Conservation (phyloP, 495 filamentous ascomycete genomes). For the Aspergillus campestris region DNA sequence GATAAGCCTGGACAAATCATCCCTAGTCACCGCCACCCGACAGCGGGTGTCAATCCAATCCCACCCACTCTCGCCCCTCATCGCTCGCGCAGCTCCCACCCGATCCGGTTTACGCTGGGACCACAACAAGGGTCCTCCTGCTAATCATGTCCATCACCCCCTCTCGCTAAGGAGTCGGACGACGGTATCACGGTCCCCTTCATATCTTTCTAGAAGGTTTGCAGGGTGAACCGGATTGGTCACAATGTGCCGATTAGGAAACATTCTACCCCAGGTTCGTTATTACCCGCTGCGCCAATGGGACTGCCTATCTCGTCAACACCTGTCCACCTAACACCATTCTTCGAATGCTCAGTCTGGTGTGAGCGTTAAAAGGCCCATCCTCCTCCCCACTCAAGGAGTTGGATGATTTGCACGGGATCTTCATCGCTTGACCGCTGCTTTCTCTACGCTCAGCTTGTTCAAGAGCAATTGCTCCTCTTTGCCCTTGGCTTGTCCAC, state of each 20-base stretch:
- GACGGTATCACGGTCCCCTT: conserved; percentile 4
- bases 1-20: conserved; percentile 13
- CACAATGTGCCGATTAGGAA: conserved; percentile 1
- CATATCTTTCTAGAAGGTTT: conserved; percentile 12
- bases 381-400: conserved; percentile 5
- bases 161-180: conserved; percentile 2
- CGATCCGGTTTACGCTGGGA: conserved; percentile 11
- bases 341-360: neutral
- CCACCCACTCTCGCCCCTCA: conserved; percentile 3
- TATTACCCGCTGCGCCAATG: conserved; percentile 1
- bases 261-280: conserved; percentile 13
- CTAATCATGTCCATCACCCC: conserved; percentile 9
- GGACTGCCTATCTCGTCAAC: conserved; percentile 9
- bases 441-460: too few relatives aligned
- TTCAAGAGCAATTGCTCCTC: too few relatives aligned
- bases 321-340: conserved; percentile 8
- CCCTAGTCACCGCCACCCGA: conserved; percentile 1
- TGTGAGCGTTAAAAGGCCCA: conserved; percentile 9
- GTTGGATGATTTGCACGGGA: conserved; percentile 7
- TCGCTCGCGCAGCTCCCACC: conserved; percentile 4
- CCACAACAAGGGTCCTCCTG: conserved; percentile 2
- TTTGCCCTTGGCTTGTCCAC: neutral
- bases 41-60: conserved; percentile 3
- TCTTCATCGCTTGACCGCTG: neutral
- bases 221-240: conserved; percentile 5